Conservation (phyloP, 495 filamentous ascomycete species). For the Tuber indicum region DNA sequence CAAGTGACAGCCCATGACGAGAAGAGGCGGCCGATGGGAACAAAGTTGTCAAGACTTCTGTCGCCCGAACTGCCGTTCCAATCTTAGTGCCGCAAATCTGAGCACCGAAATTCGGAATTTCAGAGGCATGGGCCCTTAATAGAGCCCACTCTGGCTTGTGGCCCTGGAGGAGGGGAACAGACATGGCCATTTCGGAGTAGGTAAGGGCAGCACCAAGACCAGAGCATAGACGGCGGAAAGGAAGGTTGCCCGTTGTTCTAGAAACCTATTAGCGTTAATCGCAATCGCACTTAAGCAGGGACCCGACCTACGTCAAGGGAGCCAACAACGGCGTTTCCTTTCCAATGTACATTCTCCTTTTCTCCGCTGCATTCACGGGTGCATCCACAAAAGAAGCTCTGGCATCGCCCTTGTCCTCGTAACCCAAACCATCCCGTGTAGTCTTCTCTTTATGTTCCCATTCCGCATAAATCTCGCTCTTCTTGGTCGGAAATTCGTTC, state of each 20-base stretch:
- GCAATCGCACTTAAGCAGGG: background rate
- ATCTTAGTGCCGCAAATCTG: slow-evolving; percentile 88
- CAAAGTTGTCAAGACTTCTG: slow-evolving; percentile 67
- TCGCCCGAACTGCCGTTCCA: slow-evolving; percentile 76
- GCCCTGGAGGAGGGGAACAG: slow-evolving; percentile 83
- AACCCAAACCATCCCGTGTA: slow-evolving; percentile 44
- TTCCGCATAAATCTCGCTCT: slow-evolving; percentile 64
- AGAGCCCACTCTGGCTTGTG: slow-evolving; percentile 88
- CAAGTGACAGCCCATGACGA: slow-evolving; percentile 57
- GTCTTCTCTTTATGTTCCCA: slow-evolving; percentile 62
- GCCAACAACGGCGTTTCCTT: slow-evolving; percentile 86
- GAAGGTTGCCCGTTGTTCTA: slow-evolving; percentile 93
- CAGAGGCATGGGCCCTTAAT: slow-evolving; percentile 79
- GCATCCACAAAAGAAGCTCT: slow-evolving; percentile 74
- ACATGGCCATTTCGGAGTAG: slow-evolving; percentile 98
- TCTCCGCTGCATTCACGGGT: slow-evolving; percentile 83
- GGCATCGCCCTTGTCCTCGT: slow-evolving; percentile 53
- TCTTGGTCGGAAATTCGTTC: slow-evolving; percentile 58
- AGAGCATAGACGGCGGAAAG: slow-evolving; percentile 87
- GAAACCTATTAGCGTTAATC: slow-evolving; percentile 24
- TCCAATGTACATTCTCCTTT: slow-evolving; percentile 85
- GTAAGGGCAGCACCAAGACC: slow-evolving; percentile 85
- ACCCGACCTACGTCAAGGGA: slow-evolving; percentile 51
- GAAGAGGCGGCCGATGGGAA: slow-evolving; percentile 53
- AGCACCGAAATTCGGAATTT: slow-evolving; percentile 76